Conservation (phyloP, 192 early-diverging fungal genomes). For the Coemansia umbellata region DNA sequence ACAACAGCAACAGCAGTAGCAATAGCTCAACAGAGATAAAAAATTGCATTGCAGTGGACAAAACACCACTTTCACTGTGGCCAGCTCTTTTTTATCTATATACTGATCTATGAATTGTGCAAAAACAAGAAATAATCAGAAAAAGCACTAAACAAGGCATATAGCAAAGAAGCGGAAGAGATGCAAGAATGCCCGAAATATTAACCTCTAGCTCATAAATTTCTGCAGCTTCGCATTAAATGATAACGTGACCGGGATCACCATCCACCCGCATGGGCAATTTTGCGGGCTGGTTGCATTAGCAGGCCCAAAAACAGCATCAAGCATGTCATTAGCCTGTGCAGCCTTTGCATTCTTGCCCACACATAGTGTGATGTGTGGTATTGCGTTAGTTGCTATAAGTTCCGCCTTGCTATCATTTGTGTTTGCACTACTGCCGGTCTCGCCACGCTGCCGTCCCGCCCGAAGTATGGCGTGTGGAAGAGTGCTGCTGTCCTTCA, state of each 20-base stretch:
- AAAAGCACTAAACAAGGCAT: neutral
- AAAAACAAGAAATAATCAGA: too few species aligned
- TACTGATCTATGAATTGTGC: too few species aligned
- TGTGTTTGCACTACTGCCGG: neutral
- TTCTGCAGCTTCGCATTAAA: conserved; percentile 29
- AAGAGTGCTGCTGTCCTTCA: neutral
- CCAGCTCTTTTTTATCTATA: too few species aligned
- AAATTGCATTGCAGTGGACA: too few species aligned
- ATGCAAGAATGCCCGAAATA: neutral
- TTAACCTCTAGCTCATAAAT: conserved; percentile 21
- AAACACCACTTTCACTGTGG: too few species aligned
- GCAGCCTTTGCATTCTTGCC: conserved; percentile 25
- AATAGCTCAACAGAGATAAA: too few species aligned
- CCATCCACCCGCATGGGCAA: conserved; percentile 29
- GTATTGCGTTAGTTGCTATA: conserved; percentile 20
- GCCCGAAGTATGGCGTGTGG: conserved; percentile 4
- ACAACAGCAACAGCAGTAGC: too few species aligned
- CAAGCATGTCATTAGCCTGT: conserved; percentile 37
- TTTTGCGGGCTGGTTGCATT: conserved; percentile 17
- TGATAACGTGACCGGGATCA: conserved; percentile 29
- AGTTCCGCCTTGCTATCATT: neutral
- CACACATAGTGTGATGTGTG: conserved; percentile 40
- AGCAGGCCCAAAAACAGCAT: conserved; percentile 35
- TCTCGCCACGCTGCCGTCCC: neutral
- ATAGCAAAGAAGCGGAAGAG: conserved; percentile 1